phyloP scores from a whole-genome alignment of 805 yeast genomes.

The Maudiozyma serrabonitensis region DNA sequence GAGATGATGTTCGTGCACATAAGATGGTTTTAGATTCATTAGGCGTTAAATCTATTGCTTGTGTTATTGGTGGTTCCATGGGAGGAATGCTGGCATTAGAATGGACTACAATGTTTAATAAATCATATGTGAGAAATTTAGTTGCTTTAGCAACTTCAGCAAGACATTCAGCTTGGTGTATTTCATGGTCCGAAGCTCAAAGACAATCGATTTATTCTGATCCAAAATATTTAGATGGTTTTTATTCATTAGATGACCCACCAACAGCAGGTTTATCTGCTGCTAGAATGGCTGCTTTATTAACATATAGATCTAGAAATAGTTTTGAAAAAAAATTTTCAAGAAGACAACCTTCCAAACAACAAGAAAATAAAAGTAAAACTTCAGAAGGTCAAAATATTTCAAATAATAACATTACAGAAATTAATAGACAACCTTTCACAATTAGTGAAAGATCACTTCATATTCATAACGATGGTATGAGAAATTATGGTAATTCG shows the following conservation, averaged over 20 bases:
- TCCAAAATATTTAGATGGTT: constrained; percentile 88
- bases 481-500: constrained; percentile 23
- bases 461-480: constrained; percentile 84
- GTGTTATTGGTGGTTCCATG: constrained; percentile 95
- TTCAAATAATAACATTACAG: background rate
- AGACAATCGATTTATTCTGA: constrained; percentile 93
- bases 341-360: constrained; percentile 53
- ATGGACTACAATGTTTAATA: constrained; percentile 55
- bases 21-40: constrained; percentile 65
- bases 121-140: constrained; percentile 57
- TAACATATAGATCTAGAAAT: constrained; percentile 87
- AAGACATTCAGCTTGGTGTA: constrained; percentile 95
- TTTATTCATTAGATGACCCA: constrained; percentile 65
- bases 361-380: constrained; percentile 24
- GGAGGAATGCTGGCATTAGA: constrained; percentile 96
- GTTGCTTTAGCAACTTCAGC: constrained; percentile 92
- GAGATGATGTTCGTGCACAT: constrained; percentile 84
- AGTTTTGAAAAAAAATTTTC: constrained; percentile 89
- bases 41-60: constrained; percentile 71
- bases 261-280: constrained; percentile 87
- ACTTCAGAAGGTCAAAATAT: background rate
- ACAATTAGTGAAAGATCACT: constrained; percentile 62
- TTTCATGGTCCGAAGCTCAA: constrained; percentile 98
- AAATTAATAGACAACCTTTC: constrained; percentile 18
- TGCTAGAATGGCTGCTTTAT: constrained; percentile 92